Conservation (phyloP, 2,329 filamentous ascomycete species). For the Ascochyta lentis region DNA sequence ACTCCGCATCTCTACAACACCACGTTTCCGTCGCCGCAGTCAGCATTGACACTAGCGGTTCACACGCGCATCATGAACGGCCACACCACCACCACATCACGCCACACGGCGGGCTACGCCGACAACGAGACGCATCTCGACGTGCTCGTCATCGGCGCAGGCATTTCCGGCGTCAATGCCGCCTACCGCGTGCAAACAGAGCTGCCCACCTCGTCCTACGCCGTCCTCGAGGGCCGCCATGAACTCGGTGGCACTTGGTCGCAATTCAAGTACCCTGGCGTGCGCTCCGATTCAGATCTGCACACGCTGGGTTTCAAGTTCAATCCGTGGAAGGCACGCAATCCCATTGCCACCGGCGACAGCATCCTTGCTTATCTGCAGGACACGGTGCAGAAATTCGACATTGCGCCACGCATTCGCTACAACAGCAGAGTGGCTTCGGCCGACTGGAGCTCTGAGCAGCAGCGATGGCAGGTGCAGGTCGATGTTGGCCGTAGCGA, state of each 20-base stretch:
- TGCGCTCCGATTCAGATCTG: conserved; percentile 60
- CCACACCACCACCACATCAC: conserved; percentile 12
- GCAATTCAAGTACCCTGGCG: conserved; percentile 77
- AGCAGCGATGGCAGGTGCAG: conserved; percentile 56
- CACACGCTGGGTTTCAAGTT: conserved; percentile 68
- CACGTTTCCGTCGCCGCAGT: conserved; percentile 2
- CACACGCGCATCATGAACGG: conserved; percentile 28
- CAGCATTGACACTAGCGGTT: conserved; percentile 5
- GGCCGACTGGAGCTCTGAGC: conserved; percentile 55
- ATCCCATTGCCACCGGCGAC: conserved; percentile 54
- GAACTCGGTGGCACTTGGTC: conserved; percentile 80
- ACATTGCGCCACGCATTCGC: conserved; percentile 55
- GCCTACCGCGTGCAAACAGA: conserved; percentile 72
- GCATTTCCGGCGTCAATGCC: conserved; percentile 77
- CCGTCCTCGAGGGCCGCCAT: conserved; percentile 71
- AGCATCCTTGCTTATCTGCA: conserved; percentile 54
- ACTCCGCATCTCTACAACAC: neutral
- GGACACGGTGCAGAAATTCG: conserved; percentile 52
- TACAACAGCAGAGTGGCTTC: conserved; percentile 52
- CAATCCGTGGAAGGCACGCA: conserved; percentile 67
- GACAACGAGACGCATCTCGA: conserved; percentile 42
- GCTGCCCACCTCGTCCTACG: conserved; percentile 64
- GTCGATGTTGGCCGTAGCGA: conserved; percentile 28
- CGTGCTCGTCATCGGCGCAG: conserved; percentile 72
- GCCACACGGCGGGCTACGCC: conserved; percentile 19